Evolutionary conservation across 2,329 filamentous ascomycete species (phyloP).

Genomic region (Fusarium dimerum): DNA sequence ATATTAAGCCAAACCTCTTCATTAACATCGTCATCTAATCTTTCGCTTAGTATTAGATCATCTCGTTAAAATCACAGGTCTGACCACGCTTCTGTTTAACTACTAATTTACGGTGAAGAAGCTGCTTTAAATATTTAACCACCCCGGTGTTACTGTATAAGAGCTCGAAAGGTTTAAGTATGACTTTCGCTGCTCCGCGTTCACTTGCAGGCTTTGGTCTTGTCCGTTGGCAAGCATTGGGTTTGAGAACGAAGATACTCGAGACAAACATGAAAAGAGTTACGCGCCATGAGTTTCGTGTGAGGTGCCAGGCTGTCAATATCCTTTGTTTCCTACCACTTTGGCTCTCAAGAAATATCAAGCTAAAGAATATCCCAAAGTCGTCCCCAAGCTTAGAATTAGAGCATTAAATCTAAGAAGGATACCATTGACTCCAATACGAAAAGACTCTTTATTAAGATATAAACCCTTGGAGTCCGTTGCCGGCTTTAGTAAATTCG

Average conservation of each 20-base stretch:
- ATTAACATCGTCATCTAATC: no score
- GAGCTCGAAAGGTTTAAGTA: constrained; percentile 10
- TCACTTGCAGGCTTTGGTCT: constrained; percentile 10
- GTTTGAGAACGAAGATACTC: constrained; percentile 12
- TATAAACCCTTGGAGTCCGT: no score
- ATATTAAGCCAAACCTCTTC: no score
- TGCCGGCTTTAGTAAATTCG: no score
- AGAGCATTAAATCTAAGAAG: no score
- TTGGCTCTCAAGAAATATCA: neutral
- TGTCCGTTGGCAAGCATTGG: constrained; percentile 19
- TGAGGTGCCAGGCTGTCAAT: neutral
- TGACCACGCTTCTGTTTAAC: neutral
- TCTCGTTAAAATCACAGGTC: neutral
- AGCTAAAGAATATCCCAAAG: no score
- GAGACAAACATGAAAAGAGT: neutral
- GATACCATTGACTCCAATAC: no score
- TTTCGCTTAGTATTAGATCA: neutral
- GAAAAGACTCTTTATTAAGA: no score
- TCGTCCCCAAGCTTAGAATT: no score
- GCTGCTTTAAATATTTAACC: neutral
- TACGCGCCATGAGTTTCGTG: neutral
- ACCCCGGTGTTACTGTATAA: neutral
- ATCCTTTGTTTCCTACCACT: neutral
- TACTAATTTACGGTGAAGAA: constrained; percentile 4
- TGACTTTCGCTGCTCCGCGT: constrained; percentile 7